Evolutionary conservation across 805 yeast species (phyloP).

Genomic region (Pichia pseudocactophila): DNA sequence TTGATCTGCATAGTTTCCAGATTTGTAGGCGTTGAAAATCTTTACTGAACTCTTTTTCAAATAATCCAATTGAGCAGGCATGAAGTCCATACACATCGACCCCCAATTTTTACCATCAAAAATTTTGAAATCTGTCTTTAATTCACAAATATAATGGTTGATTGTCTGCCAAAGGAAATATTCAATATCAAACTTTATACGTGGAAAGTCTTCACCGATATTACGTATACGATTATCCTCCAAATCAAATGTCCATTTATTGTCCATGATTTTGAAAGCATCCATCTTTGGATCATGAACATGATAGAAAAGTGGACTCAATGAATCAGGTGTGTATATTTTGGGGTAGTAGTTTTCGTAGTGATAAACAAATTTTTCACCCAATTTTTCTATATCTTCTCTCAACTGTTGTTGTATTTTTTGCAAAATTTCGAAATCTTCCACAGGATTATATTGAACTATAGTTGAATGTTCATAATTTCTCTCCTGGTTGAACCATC

Average conservation of each 20-base stretch:
- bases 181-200: slow-evolving; percentile 27
- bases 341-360: slow-evolving; percentile 22
- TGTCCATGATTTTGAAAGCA: slow-evolving; percentile 34
- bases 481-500: slow-evolving; percentile 25
- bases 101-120: slow-evolving; percentile 18
- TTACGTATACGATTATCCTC: slow-evolving; percentile 26
- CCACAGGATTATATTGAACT: slow-evolving; percentile 28
- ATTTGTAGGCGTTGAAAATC: slow-evolving; percentile 15
- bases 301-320: slow-evolving; percentile 32
- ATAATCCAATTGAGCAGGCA: slow-evolving; percentile 21
- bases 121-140: slow-evolving; percentile 17
- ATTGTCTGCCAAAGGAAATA: slow-evolving; percentile 27
- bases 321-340: slow-evolving; percentile 21
- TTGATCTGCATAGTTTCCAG: slow-evolving; percentile 8
- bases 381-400: slow-evolving; percentile 17
- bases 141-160: slow-evolving; percentile 27
- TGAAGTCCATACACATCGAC: slow-evolving; percentile 21
- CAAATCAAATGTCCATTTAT: slow-evolving; percentile 22
- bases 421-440: slow-evolving; percentile 23
- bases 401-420: slow-evolving; percentile 16
- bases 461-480: slow-evolving; percentile 29
- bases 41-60: slow-evolving; percentile 17
- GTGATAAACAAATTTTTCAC: slow-evolving; percentile 21
- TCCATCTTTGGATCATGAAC: slow-evolving; percentile 49
- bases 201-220: slow-evolving; percentile 28